Percentiles rank a stretch among this genome's conserved stretches.
phyloP scores from a whole-genome alignment of 1,139 yeast species.

The Hansenula lynferdii region DNA sequence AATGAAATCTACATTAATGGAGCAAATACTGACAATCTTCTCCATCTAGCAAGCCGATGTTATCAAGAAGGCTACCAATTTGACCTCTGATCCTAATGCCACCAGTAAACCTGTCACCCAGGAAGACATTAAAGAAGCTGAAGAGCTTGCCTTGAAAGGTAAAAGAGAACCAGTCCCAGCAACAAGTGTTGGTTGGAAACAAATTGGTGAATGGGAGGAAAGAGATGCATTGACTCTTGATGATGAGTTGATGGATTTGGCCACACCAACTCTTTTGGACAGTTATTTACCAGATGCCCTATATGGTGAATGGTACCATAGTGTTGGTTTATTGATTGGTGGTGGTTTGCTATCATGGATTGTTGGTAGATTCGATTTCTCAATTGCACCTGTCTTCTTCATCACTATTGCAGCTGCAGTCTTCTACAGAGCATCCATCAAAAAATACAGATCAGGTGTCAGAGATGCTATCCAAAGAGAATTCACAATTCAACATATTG shows the following conservation, averaged over 20 bases:
- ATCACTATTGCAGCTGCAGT: constrained; percentile 56
- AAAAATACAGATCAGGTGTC: constrained; percentile 67
- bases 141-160: constrained; percentile 28
- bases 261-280: constrained; percentile 64
- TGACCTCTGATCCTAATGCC: constrained; percentile 1
- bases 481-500: constrained; percentile 72
- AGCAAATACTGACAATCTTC: no score
- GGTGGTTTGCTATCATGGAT: constrained; percentile 74
- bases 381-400: constrained; percentile 76
- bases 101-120: constrained; percentile 11
- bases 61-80: constrained; percentile 9
- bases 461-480: constrained; percentile 86
- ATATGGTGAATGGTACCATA: constrained; percentile 97
- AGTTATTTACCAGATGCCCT: constrained; percentile 62
- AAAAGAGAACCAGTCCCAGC: constrained; percentile 57
- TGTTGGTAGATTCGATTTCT: constrained; percentile 71
- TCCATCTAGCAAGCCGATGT: constrained; percentile 17
- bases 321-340: constrained; percentile 59
- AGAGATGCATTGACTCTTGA: constrained; percentile 58
- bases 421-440: constrained; percentile 77
- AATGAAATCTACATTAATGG: not conserved
- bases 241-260: constrained; percentile 66
- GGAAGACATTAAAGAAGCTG: constrained; percentile 20
- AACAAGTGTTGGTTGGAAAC: constrained; percentile 87
- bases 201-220: constrained; percentile 82